Percentiles rank a stretch among this genome's conserved stretches.
phyloP scores from a whole-genome alignment of 441 rosid genomes.

The Isatis lusitanica region DNA sequence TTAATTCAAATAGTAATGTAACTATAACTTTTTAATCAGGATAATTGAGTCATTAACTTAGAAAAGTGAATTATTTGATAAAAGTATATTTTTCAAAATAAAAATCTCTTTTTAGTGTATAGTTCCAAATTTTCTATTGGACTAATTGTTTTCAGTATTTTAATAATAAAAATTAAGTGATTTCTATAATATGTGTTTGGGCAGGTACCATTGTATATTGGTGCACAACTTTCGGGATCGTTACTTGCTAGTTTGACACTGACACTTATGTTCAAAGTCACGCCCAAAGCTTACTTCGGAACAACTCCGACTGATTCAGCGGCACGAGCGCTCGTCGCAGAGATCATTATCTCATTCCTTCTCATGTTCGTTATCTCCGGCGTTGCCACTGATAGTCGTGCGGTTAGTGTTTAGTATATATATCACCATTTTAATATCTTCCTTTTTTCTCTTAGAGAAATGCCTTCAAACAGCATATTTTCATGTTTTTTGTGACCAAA shows the following conservation, averaged over 20 bases:
- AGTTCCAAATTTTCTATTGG: neutral
- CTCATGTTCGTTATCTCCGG: slow-evolving; percentile 74
- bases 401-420: slow-evolving; percentile 40
- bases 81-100: too few relatives aligned
- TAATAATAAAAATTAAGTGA: neutral
- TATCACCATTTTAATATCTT: neutral
- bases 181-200: neutral
- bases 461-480: too few relatives aligned
- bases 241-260: slow-evolving; percentile 64
- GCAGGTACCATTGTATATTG: slow-evolving; percentile 61
- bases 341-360: slow-evolving; percentile 63
- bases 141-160: neutral
- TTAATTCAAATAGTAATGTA: too few relatives aligned
- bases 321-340: slow-evolving; percentile 52
- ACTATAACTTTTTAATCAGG: too few relatives aligned
- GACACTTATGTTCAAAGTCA: slow-evolving; percentile 44
- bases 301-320: slow-evolving; percentile 62
- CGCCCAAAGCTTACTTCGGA: slow-evolving; percentile 57
- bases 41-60: too few relatives aligned
- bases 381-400: slow-evolving; percentile 50
- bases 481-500: too few relatives aligned
- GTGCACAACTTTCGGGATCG: slow-evolving; percentile 64
- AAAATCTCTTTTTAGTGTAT: too few relatives aligned
- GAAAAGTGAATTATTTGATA: too few relatives aligned
- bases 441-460: too few relatives aligned